A percentile compares a stretch with the other conserved stretches of the same genome.
Evolutionary conservation across 1,139 yeast genomes (phyloP).

Genomic region (Spencermartinsiella ligniputridi): DNA sequence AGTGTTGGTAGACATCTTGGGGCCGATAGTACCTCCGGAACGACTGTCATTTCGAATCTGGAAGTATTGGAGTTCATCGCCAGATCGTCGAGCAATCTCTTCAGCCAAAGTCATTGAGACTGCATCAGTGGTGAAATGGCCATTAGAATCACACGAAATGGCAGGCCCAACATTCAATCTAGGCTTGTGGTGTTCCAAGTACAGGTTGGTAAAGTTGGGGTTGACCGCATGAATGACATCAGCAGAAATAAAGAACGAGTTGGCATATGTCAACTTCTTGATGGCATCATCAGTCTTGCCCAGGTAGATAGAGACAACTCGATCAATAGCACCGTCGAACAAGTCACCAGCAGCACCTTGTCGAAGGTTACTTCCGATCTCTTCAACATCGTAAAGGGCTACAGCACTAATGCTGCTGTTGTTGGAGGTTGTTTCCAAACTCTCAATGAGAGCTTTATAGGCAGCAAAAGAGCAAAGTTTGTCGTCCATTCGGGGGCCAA

Average conservation of each 20-base stretch:
- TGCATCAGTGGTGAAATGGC: constrained; percentile 76
- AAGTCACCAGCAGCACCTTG: constrained; percentile 95
- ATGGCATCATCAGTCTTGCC: constrained; percentile 46
- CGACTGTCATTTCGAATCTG: constrained; percentile 78
- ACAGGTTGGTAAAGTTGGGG: constrained; percentile 71
- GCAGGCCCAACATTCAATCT: constrained; percentile 72
- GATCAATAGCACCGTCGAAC: constrained; percentile 66
- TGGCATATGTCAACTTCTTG: constrained; percentile 38
- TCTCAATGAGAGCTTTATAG: constrained; percentile 52
- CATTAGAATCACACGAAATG: constrained; percentile 69
- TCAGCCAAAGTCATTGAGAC: constrained; percentile 63
- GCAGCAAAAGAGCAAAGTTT: constrained; percentile 87
- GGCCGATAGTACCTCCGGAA: constrained; percentile 96
- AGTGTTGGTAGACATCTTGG: constrained; percentile 77
- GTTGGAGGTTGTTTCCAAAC: constrained; percentile 47
- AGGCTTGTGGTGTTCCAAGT: constrained; percentile 72
- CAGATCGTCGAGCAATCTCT: constrained; percentile 58
- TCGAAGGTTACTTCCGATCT: constrained; percentile 82
- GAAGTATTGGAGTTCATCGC: constrained; percentile 56
- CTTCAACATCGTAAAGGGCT: constrained; percentile 89
- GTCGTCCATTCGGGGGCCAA: constrained; percentile 89
- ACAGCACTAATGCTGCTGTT: constrained; percentile 63
- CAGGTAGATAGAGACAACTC: constrained; percentile 54
- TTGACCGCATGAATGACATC: constrained; percentile 96
- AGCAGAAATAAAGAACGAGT: constrained; percentile 83